Conservation (phyloP, 2,329 filamentous ascomycete species). For the Penicillium palitans region DNA sequence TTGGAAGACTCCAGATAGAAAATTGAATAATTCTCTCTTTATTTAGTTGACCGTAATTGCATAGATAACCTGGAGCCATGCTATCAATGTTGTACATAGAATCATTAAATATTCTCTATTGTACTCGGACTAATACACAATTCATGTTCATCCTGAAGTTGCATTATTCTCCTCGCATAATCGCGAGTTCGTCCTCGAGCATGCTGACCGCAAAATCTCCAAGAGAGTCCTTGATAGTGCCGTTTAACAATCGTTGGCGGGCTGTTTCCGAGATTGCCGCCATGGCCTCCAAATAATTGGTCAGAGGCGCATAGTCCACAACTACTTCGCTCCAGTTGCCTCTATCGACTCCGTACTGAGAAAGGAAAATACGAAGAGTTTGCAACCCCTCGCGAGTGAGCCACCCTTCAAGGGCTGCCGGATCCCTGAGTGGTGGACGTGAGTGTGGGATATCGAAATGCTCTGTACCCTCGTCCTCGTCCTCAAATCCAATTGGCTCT, state of each 20-base stretch:
- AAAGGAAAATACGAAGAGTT: conserved; percentile 38
- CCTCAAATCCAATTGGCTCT: conserved; percentile 12
- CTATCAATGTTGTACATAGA: not conserved
- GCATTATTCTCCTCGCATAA: conserved; percentile 28
- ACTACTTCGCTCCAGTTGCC: conserved; percentile 43
- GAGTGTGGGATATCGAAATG: conserved; percentile 16
- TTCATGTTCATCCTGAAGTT: conserved; percentile 7
- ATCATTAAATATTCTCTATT: not conserved
- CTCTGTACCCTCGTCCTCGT: conserved; percentile 12
- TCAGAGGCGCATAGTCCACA: conserved; percentile 36
- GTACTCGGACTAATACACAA: not conserved
- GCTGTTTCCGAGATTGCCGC: conserved; percentile 28
- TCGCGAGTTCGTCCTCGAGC: conserved; percentile 40
- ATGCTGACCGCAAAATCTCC: conserved; percentile 40
- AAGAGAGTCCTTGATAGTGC: conserved; percentile 33
- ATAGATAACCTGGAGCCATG: not conserved
- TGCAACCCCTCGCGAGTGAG: conserved; percentile 36
- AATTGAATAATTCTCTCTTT: not conserved
- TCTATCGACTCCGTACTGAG: conserved; percentile 43
- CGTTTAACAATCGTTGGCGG: conserved; percentile 32
- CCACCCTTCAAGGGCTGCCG: conserved; percentile 35
- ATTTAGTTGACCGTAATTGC: not conserved
- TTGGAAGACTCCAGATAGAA: not conserved
- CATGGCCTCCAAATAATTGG: conserved; percentile 39
- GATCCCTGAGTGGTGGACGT: conserved; percentile 29